Conservation (phyloP, 2,329 filamentous ascomycete genomes). For the Sarocladiaceae sp. region DNA sequence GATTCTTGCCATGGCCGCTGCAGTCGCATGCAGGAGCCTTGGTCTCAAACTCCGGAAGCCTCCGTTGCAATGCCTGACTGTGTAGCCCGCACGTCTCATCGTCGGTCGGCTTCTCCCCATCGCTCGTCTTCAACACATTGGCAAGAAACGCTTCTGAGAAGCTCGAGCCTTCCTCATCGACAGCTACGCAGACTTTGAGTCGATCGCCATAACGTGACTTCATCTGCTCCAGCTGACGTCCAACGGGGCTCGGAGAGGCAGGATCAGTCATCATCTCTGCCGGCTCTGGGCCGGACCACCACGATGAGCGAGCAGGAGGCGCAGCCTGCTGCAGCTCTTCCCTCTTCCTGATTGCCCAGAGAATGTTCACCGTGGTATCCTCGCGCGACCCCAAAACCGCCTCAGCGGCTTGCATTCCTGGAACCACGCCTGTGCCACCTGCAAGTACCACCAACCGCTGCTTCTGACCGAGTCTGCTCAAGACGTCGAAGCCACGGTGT, state of each 20-base stretch:
- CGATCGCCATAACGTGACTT: slow-evolving; percentile 49
- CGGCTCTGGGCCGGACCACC: slow-evolving; percentile 18
- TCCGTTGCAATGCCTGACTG: slow-evolving; percentile 23
- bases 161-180: slow-evolving; percentile 70
- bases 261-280: slow-evolving; percentile 17
- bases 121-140: slow-evolving; percentile 18
- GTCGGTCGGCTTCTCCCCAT: background rate
- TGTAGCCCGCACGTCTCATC: slow-evolving; percentile 21
- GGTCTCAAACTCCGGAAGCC: slow-evolving; percentile 24
- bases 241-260: slow-evolving; percentile 40
- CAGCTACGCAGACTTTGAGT: slow-evolving; percentile 65
- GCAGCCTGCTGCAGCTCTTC: slow-evolving; percentile 37
- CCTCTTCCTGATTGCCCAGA: slow-evolving; percentile 72
- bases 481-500: slow-evolving; percentile 57
- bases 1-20: slow-evolving; percentile 40
- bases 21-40: slow-evolving; percentile 13
- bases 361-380: slow-evolving; percentile 50
- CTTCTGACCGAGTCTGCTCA: slow-evolving; percentile 22
- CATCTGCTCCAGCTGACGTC: slow-evolving; percentile 51
- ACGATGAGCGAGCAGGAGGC: slow-evolving; percentile 13
- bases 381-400: slow-evolving; percentile 43
- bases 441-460: slow-evolving; percentile 71
- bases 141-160: slow-evolving; percentile 51
- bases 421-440: slow-evolving; percentile 87
- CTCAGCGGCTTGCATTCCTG: slow-evolving; percentile 74